Base-by-base conservation (phyloP, 768 basidiomycete genomes). In the Wakefieldia striispora region DNA sequence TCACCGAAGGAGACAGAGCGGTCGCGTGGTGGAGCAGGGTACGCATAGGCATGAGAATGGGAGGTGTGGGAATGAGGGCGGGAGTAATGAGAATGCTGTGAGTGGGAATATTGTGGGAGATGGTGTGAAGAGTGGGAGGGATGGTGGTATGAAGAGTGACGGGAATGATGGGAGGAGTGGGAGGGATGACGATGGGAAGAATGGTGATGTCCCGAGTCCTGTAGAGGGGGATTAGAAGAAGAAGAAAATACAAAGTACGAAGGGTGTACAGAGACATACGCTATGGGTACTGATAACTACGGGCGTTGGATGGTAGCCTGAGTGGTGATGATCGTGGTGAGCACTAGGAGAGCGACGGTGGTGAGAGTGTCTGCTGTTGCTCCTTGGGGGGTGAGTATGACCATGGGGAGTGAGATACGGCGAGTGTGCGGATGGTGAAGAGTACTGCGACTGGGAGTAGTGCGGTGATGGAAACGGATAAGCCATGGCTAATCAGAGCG, bases 1-100 rank as follows among this genome's bases (percentile, higher is more conserved):
- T 72, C 72, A 26, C 69, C 57, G 4, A 75, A 21, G 14, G 67
- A 64, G 3, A 60, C 49, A 20, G 63, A 21, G 10, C 63, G 60
- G 27, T 56, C 51, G 20, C 44, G 62, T 0, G 31, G 36, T 4
- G 45, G 19, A 13, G 14, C 14, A n/a, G 57, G 37, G 13, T 65
- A 36, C 6, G 35, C 26, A 29, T 53, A 36, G 34, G 24, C 35
- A 40, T 61, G 51, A 43, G 59, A 50, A 42, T 59, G 49, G 10
- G 61, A 49, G 45, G 45, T 6, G 12, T 47, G 47, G 23, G 53
- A 41, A 21, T 56, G 58, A 26, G 55, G 45, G 23, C 53, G 57
- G 3, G 62, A 58, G 13, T 33, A 41, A 24, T 56, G 52, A 7
- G 54, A 36, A 0, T 53, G 45, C 2, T 35, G 7, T 26, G 61